Evolutionary conservation across 176 grass and related monocot genomes (phyloP), one percentile per base, ranked within the genome.

Genomic region (Dendrocalamus sinicus): DNA sequence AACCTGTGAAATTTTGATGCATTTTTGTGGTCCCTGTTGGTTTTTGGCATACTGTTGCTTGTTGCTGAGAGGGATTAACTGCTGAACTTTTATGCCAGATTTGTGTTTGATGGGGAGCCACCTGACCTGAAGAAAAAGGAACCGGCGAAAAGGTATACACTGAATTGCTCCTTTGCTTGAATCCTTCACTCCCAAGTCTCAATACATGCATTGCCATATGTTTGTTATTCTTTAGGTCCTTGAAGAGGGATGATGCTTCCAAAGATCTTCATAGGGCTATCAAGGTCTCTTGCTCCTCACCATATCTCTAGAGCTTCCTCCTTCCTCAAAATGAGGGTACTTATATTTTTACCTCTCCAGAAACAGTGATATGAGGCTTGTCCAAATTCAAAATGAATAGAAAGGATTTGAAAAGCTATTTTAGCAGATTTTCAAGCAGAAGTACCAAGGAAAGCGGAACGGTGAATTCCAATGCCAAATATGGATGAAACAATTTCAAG

Each of bases 91-190:
- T 81, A 64, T 88, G 53, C 51, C 78, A 99, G 96, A 69, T 96
- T 91, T 94, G 96, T 99, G 72, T 99, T 99, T 86, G 96, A 96
- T 85, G 96, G 96, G 8, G 93, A 86, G 54, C 96, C 96, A 67
- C 96, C 96, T 71, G 93, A 89, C 16, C 60, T 96, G 86, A 99
- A 99, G 86, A 94, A 89, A 89, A 89, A 92, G 69, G 92, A 96
- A 73, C 84, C 92, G 74, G 84, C 81, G 9, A 99, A 95, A 84
- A 94, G 96, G 93, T 84, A 92, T 82, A 45, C 6, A 4, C 26
- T 23, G 37, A 35, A 60, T 77, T 64, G 48, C 87, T 52, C 47
- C 22, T 52, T 69, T 39, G 22, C 59, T 74, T 30, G 78, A 51
- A 78, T 69, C 82, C 22, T 75, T 87, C 46, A 46, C 75, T 72